phyloP scores from a whole-genome alignment of 2,329 filamentous ascomycete species.

The Xylaria sp. region DNA sequence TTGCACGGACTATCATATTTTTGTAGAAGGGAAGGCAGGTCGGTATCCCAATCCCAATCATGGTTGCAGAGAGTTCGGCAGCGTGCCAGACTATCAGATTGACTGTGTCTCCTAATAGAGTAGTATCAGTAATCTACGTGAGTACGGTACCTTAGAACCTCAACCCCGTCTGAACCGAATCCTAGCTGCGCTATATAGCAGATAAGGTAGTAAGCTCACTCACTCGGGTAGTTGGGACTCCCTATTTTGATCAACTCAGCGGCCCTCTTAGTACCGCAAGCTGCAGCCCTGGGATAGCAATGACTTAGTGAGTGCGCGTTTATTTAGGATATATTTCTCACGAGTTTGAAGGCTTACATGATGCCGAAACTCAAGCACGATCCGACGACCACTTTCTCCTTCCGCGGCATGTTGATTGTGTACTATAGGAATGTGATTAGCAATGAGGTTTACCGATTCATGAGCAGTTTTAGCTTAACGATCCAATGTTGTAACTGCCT shows the following conservation, averaged over 20 bases:
- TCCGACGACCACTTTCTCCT: conserved; percentile 19
- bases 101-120: conserved; percentile 14
- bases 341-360: conserved; percentile 24
- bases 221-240: conserved; percentile 17
- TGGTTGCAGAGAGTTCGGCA: conserved; percentile 28
- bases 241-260: conserved; percentile 1
- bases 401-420: not conserved
- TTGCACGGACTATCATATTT: conserved; percentile 11
- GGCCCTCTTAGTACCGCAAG: conserved; percentile 17
- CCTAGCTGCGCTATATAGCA: no score
- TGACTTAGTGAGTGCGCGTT: not conserved
- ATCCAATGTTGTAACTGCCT: not conserved
- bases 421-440: conserved; percentile 2
- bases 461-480: not conserved
- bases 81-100: conserved; percentile 31
- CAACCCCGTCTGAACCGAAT: not conserved
- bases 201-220: not conserved
- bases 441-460: not conserved
- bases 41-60: conserved; percentile 34
- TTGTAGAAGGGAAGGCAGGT: conserved; percentile 29
- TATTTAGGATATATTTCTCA: not conserved
- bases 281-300: conserved; percentile 8
- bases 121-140: not conserved
- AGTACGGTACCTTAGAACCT: not conserved
- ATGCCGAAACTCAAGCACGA: conserved; percentile 29